Conservation (phyloP, 768 basidiomycete genomes). For the Mycena polygramma region DNA sequence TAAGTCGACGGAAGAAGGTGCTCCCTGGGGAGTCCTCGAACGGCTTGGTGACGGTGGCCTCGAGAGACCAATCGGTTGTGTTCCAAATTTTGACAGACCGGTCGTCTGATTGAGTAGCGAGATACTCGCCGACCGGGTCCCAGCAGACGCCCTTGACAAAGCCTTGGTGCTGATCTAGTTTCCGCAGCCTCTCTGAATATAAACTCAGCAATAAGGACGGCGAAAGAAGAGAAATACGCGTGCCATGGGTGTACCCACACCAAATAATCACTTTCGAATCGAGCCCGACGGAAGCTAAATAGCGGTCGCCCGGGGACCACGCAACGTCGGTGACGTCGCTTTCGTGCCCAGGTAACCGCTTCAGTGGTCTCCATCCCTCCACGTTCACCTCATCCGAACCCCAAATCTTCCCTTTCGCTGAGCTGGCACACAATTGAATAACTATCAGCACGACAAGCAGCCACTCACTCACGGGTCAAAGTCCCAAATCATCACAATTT, state of each 20-base stretch:
- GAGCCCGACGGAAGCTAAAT: conserved; percentile 92
- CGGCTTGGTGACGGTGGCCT: conserved; percentile 88
- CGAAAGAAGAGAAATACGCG: conserved; percentile 37
- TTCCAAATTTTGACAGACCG: conserved; percentile 97
- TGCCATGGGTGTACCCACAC: conserved; percentile 93
- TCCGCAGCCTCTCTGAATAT: conserved; percentile 79
- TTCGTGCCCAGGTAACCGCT: conserved; percentile 92
- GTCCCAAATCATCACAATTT: conserved; percentile 97
- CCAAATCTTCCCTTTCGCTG: conserved; percentile 88
- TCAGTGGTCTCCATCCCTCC: conserved; percentile 96
- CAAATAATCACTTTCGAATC: conserved; percentile 94
- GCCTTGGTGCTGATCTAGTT: conserved; percentile 91
- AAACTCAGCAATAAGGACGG: background rate
- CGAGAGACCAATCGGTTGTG: conserved; percentile 91
- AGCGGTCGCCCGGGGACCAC: conserved; percentile 94
- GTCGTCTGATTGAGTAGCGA: conserved; percentile 98
- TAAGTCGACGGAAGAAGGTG: conserved; percentile 93
- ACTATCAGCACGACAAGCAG: conserved; percentile 12
- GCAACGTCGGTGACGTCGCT: conserved; percentile 97
- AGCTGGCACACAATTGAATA: conserved; percentile 16
- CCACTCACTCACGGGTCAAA: conserved; percentile 85
- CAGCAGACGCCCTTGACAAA: conserved; percentile 99
- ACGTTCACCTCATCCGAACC: conserved; percentile 96
- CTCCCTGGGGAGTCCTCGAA: conserved; percentile 95
- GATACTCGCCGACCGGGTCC: conserved; percentile 97